phyloP scores from a whole-genome alignment of 495 filamentous ascomycete species.

The Podospora bellae-mahoneyi region DNA sequence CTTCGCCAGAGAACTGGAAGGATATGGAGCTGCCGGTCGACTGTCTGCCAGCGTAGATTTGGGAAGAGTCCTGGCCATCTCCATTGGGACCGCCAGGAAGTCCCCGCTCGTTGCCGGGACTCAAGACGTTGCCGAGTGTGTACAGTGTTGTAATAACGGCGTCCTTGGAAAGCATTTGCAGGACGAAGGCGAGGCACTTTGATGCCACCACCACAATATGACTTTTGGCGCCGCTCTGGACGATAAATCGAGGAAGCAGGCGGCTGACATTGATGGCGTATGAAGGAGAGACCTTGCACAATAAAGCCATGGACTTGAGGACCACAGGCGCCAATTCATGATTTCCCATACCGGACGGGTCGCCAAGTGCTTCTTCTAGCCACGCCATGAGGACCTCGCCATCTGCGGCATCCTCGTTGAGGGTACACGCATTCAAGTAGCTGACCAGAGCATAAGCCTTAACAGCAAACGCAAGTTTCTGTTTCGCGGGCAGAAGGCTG shows the following conservation, averaged over 20 bases:
- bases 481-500: conserved; percentile 81
- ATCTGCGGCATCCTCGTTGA: conserved; percentile 77
- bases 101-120: conserved; percentile 55
- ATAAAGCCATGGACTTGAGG: conserved; percentile 75
- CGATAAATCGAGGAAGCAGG: conserved; percentile 78
- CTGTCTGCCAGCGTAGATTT: conserved; percentile 52
- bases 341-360: conserved; percentile 77
- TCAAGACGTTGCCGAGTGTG: conserved; percentile 87
- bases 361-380: conserved; percentile 74
- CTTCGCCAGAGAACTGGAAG: conserved; percentile 63
- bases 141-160: conserved; percentile 92
- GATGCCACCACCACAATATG: conserved; percentile 70
- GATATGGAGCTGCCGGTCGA: conserved; percentile 75
- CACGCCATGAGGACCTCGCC: conserved; percentile 77
- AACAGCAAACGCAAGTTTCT: conserved; percentile 77
- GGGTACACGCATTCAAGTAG: conserved; percentile 76
- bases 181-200: conserved; percentile 71
- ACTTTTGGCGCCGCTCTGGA: conserved; percentile 67
- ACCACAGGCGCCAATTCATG: conserved; percentile 68
- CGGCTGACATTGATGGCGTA: conserved; percentile 74
- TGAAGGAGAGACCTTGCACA: conserved; percentile 67
- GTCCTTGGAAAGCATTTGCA: conserved; percentile 82
- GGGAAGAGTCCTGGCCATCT: conserved; percentile 35
- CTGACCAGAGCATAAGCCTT: conserved; percentile 78
- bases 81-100: conserved; percentile 36